Conservation (phyloP, 495 filamentous ascomycete species). For the Neurospora sp. region DNA sequence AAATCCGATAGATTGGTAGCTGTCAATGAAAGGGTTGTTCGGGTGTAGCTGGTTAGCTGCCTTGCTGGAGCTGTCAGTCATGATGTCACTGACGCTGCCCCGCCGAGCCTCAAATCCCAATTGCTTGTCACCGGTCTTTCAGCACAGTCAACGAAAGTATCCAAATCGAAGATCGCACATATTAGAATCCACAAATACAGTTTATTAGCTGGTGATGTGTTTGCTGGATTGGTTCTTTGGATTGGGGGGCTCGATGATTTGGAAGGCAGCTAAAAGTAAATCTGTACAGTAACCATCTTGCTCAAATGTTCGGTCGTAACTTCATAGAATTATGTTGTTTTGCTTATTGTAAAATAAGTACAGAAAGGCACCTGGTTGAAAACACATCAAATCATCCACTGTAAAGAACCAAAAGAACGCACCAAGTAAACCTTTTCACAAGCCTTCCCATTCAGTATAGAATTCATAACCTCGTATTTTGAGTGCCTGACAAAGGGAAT, state of each 20-base stretch:
- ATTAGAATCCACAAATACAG: neutral
- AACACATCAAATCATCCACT: neutral
- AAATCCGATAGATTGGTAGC: neutral
- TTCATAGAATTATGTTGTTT: neutral
- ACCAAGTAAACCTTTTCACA: neutral
- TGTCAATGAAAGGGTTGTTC: neutral
- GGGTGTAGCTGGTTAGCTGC: neutral
- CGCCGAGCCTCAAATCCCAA: neutral
- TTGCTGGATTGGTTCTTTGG: neutral
- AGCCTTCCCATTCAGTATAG: neutral
- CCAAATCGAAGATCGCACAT: neutral
- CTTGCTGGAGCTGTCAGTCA: neutral
- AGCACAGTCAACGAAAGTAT: neutral
- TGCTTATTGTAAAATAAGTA: neutral
- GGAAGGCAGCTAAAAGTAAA: neutral
- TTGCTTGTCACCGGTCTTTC: neutral
- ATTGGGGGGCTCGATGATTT: neutral
- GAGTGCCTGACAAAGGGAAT: constrained; percentile 34
- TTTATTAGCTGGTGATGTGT: neutral
- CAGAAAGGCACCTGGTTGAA: neutral
- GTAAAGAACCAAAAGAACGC: neutral
- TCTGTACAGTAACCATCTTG: neutral
- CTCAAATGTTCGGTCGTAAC: neutral
- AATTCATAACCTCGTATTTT: neutral
- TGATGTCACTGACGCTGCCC: constrained; percentile 7